Percentiles rank a stretch among this genome's conserved stretches.
phyloP scores from a whole-genome alignment of 768 basidiomycete genomes.

The Rhizopogon roseolus region DNA sequence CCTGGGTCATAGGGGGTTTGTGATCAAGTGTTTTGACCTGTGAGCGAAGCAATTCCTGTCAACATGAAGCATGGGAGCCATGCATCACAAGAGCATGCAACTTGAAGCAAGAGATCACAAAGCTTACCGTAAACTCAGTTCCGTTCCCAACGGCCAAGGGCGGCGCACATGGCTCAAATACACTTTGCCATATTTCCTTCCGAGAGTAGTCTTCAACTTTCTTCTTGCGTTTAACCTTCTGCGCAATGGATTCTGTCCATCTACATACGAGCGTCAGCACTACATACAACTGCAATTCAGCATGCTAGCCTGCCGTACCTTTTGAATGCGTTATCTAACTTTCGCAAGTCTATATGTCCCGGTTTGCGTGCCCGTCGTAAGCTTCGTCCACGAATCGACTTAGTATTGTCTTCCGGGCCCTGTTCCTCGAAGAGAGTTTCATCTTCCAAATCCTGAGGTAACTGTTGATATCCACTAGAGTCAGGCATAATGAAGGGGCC shows the following conservation, averaged over 20 bases:
- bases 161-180: conserved; percentile 62
- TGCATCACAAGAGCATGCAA: background rate
- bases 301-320: conserved; percentile 35
- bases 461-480: conserved; percentile 41
- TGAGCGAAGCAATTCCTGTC: conserved; percentile 5
- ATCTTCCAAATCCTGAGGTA: conserved; percentile 38
- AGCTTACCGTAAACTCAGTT: conserved; percentile 12
- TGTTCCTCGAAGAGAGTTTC: conserved; percentile 30
- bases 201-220: conserved; percentile 58
- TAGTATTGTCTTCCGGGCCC: conserved; percentile 8
- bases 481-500: conserved; percentile 31
- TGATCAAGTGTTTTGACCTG: conserved; percentile 83
- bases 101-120: background rate
- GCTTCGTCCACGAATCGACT: conserved; percentile 22
- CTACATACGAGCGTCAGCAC: conserved; percentile 27
- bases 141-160: conserved; percentile 28
- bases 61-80: background rate
- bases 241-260: conserved; percentile 85
- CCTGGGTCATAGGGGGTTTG: conserved; percentile 68
- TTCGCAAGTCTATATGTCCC: conserved; percentile 73
- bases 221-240: conserved; percentile 80
- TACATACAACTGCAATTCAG: background rate
- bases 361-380: conserved; percentile 34
- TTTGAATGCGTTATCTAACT: conserved; percentile 81
- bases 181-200: conserved; percentile 75